Base-by-base conservation (phyloP, 2,329 filamentous ascomycete genomes). In the Pezicula rhizophila region DNA sequence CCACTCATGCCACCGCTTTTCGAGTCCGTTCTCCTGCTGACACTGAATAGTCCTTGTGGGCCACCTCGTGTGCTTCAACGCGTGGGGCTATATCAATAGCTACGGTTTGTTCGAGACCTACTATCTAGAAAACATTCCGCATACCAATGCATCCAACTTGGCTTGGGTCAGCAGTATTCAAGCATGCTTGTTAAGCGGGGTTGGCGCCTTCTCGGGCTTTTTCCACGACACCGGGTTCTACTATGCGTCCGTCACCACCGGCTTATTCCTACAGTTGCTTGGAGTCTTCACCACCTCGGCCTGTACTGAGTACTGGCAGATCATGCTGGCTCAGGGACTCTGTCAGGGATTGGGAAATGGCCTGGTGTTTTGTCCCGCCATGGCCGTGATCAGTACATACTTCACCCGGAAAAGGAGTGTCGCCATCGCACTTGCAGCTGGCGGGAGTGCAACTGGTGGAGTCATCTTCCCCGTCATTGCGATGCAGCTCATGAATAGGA, bases 131-230 rank as follows among this genome's bases (percentile, higher is more conserved):
- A 64, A 55, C 1, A 61, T 68, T 8, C 49, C 57, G 4, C 60
- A 69, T 3, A 62, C 64, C 3, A n/a, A n/a, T n/a, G 55, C 62
- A 0, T 71, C 71, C 2, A 61, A 63, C 10, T 64, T 76, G n/a
- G 68, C 66, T 17, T 76, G 74, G 73, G 67, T 76, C 11, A 73
- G 73, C 3, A 70, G 70, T 17, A 48, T 76, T 1, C 70, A 76
- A 49, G 62, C 70, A 14, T 74, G 67, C 20, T 61, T 74, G 17
- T 57, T 72, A 25, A 68, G 72, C 40, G 57, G 70, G 11, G 55
- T 71, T 11, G 70, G 71, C 0, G 63, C 68, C 1, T 64, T 74
- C 39, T 67, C 69, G 2, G 73, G 73, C 1, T 62, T 68, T 0
- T 60, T 68, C 1, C 67, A 67, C 34, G 73, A 76, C 37, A 66